phyloP scores from a whole-genome alignment of 2,329 filamentous ascomycete species.

The Colletotrichum sp. region DNA sequence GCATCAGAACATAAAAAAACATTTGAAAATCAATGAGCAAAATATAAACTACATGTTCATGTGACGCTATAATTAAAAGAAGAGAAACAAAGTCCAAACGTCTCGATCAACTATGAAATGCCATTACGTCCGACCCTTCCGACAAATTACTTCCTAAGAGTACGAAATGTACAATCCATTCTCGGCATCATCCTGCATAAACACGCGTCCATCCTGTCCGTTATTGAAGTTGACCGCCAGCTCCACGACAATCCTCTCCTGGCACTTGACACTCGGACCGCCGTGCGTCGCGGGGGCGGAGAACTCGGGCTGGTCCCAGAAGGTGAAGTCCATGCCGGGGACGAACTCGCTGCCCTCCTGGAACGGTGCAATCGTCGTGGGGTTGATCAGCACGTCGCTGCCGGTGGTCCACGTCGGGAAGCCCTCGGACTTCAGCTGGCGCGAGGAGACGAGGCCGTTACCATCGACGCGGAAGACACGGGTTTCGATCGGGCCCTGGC shows the following conservation, averaged over 20 bases:
- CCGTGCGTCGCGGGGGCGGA: background rate
- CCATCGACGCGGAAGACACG: constrained; percentile 40
- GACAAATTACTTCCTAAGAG: background rate
- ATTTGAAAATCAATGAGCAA: too few relatives aligned
- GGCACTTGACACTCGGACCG: background rate
- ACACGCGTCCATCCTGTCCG: background rate
- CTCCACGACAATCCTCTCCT: constrained; percentile 5
- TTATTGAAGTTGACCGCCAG: constrained; percentile 5
- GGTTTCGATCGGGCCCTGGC: constrained; percentile 37
- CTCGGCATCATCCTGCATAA: constrained; percentile 7
- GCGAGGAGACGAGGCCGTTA: constrained; percentile 25
- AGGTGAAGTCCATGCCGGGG: background rate
- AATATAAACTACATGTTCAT: too few relatives aligned
- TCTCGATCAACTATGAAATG: too few relatives aligned
- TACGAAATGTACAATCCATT: constrained; percentile 2
- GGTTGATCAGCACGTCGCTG: background rate
- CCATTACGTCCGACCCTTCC: background rate
- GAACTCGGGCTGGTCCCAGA: constrained; percentile 1
- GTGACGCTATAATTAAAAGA: too few relatives aligned
- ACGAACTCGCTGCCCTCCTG: background rate
- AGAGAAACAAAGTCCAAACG: too few relatives aligned
- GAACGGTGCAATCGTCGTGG: background rate
- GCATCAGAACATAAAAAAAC: too few relatives aligned
- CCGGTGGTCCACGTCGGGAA: background rate
- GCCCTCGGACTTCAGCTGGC: constrained; percentile 1